Evolutionary conservation across 2,329 filamentous ascomycete genomes (phyloP).

Genomic region (Stagonosporopsis cucurbitacearum): DNA sequence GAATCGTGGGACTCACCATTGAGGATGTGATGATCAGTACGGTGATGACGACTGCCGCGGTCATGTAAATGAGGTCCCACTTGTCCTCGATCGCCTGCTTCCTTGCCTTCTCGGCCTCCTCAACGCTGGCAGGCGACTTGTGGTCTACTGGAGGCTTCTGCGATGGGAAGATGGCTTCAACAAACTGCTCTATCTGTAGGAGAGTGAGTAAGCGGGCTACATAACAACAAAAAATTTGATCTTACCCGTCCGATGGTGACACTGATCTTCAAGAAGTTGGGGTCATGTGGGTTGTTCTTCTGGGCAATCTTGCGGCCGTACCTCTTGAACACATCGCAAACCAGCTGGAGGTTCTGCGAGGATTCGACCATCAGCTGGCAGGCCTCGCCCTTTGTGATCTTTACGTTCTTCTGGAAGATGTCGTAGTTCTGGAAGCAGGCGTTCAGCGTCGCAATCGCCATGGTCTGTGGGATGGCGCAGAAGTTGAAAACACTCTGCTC

Average conservation of each 20-base stretch:
- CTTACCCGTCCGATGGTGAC: slow-evolving; percentile 83
- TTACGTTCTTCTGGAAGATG: slow-evolving; percentile 87
- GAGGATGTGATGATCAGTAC: slow-evolving; percentile 72
- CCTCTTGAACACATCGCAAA: slow-evolving; percentile 81
- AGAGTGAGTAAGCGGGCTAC: slow-evolving; percentile 10
- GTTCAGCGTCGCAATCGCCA: slow-evolving; percentile 96
- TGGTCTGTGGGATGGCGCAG: slow-evolving; percentile 92
- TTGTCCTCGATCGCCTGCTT: slow-evolving; percentile 60
- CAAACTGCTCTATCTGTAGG: slow-evolving; percentile 88
- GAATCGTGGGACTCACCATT: slow-evolving; percentile 70
- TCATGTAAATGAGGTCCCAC: slow-evolving; percentile 67
- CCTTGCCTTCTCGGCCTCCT: slow-evolving; percentile 64
- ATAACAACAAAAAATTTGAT: neutral
- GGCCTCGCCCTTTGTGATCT: slow-evolving; percentile 94
- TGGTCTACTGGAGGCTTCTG: slow-evolving; percentile 68
- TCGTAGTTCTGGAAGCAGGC: slow-evolving; percentile 88
- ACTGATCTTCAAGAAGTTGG: slow-evolving; percentile 90
- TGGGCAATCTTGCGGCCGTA: slow-evolving; percentile 83
- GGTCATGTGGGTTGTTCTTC: slow-evolving; percentile 94
- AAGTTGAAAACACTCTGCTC: slow-evolving; percentile 99
- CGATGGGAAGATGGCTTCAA: slow-evolving; percentile 88
- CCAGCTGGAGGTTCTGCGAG: slow-evolving; percentile 83
- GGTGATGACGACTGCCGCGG: slow-evolving; percentile 70
- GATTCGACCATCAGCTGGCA: slow-evolving; percentile 91
- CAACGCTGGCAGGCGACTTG: slow-evolving; percentile 49